These are phyloP conservation scores for Bruguiera sexangula DNA, from an alignment of 345 rosid species.

Conservation along the genomic window DNA sequence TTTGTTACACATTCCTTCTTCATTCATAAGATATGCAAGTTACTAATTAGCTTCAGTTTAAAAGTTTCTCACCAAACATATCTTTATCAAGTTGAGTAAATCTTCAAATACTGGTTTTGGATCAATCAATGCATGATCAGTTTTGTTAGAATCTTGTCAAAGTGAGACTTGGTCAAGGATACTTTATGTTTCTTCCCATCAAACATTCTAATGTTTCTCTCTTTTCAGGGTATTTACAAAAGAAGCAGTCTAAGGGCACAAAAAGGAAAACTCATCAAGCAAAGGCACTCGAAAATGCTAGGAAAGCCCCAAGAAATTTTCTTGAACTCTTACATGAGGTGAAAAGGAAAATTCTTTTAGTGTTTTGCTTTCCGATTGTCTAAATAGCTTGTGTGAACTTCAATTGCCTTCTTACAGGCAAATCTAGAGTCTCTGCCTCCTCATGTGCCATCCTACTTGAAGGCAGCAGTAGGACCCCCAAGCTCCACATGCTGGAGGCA, in stretches of 20 bases:
- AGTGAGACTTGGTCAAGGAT: not conserved
- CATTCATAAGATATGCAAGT: too few relatives aligned
- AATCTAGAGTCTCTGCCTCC: slow-evolving; percentile 78
- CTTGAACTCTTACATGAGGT: slow-evolving; percentile 88
- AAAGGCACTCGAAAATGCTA: slow-evolving; percentile 84
- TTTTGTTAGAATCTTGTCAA: not conserved
- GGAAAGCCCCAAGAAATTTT: slow-evolving; percentile 83
- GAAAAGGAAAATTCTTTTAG: not conserved
- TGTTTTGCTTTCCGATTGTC: not conserved
- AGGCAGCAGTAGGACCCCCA: slow-evolving; percentile 78
- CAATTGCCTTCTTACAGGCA: slow-evolving; percentile 41
- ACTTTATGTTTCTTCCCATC: not conserved
- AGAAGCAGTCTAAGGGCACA: slow-evolving; percentile 67
- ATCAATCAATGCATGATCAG: not conserved
- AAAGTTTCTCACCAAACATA: too few relatives aligned
- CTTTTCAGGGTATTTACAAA: slow-evolving; percentile 60
- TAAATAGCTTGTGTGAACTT: slow-evolving; percentile 9
- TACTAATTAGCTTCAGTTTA: too few relatives aligned
- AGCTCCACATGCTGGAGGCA: slow-evolving; percentile 67
- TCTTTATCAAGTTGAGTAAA: not conserved
- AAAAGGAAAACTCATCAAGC: slow-evolving; percentile 91
- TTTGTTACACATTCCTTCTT: too few relatives aligned
- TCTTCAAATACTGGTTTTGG: not conserved
- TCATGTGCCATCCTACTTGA: slow-evolving; percentile 71
- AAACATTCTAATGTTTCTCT: slow-evolving; percentile 1